Conservation (phyloP, 148 eudicot genomes). For the Silene conica region DNA sequence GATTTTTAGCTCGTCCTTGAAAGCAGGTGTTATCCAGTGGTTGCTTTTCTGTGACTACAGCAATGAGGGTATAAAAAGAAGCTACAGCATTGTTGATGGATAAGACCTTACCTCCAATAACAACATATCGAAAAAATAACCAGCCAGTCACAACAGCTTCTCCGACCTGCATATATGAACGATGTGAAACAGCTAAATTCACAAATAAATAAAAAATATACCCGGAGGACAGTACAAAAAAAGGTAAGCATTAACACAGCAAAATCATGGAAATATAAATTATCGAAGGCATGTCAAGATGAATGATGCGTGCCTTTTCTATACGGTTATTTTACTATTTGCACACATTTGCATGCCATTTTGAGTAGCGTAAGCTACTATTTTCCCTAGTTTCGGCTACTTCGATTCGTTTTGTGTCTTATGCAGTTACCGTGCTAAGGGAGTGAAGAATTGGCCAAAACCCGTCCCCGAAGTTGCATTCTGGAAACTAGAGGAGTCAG, state of each 20-base stretch:
- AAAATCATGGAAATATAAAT: neutral
- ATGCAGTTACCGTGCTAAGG: no score
- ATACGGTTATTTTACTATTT: no score
- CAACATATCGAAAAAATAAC: constrained; percentile 95
- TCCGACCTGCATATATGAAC: constrained; percentile 45
- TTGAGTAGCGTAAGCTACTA: no score
- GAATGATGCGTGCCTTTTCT: no score
- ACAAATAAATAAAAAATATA: neutral
- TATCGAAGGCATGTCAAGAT: neutral
- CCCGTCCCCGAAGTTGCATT: no score
- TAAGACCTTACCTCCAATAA: constrained; percentile 80
- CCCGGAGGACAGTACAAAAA: neutral
- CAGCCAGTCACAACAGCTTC: constrained; percentile 98
- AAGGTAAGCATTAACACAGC: neutral
- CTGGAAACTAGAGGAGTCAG: no score
- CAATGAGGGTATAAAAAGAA: neutral
- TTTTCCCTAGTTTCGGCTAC: no score
- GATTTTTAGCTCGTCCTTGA: neutral
- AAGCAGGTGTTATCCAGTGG: neutral
- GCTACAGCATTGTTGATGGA: neutral
- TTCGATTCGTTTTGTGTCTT: no score
- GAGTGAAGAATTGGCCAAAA: no score
- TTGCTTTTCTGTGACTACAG: neutral
- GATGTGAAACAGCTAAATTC: no score
- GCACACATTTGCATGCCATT: no score